Base-by-base conservation (phyloP, 306 rosid genomes). In the Quercus suber region DNA sequence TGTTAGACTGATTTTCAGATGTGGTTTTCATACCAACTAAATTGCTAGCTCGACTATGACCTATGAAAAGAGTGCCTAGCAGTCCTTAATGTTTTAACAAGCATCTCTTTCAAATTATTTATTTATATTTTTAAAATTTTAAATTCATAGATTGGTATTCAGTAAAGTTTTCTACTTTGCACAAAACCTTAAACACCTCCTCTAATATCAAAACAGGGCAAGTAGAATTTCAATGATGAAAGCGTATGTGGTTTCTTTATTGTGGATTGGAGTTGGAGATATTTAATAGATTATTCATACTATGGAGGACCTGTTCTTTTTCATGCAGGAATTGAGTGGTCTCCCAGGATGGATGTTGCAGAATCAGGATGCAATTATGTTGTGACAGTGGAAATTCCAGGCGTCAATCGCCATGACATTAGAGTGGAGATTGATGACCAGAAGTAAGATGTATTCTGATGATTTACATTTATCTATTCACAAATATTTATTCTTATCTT, bases 361-460 rank as follows among this genome's bases (percentile, higher is more conserved):
- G 97, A 93, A 83, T 86, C 90, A 28, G 87, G 86, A 61, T 70
- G 88, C 78, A 82, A 84, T 69, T 93, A 80, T 83, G 89, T 88
- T 31, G 69, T 93, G 64, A 88, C 86, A 23, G 90, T 93, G 30
- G 97, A 93, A 88, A 89, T 91, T 81, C 97, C 98, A 0, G 98
- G 98, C 8, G 92, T 91, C 51, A 87, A 75, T 71, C 75, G 83
- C 84, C 82, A 58, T 68, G 92, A 91, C 82, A 88, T 91, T 55
- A 88, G 90, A 82, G 98, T 93, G 73, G 97, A 93, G 88, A 87
- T 93, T 75, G 97, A 93, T 86, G 90, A 93, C 55, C 88, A 84
- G 58, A 93, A 84, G 98, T 93, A 87, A 85, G 91, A 79, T 80
- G 5, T 71, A 74, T 68, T 51, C 79, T 59, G 11, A 27, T 71